These are phyloP conservation scores for Fistulinella prunicolor DNA, from an alignment of 768 basidiomycete genomes.

Conservation along the genomic window DNA sequence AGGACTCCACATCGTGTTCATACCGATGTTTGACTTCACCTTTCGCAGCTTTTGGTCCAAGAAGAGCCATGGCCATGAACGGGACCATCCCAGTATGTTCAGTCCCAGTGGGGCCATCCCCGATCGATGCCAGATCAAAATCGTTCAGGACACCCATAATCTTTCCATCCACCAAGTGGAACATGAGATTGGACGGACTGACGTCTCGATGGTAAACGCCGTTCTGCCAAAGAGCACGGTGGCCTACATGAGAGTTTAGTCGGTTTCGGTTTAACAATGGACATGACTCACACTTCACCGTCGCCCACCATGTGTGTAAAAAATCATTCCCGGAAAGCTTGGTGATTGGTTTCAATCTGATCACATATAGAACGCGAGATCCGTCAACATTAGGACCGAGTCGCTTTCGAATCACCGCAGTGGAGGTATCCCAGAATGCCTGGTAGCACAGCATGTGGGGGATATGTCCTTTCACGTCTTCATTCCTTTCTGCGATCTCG, in stretches of 20 bases:
- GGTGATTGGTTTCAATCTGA: background rate
- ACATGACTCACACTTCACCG: background rate
- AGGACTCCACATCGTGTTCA: background rate
- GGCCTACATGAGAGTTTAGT: background rate
- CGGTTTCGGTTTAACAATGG: background rate
- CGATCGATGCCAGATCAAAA: background rate
- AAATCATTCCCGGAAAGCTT: background rate
- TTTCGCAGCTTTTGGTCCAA: background rate
- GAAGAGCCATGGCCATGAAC: background rate
- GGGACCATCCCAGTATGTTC: background rate
- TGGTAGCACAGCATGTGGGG: background rate
- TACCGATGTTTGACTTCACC: background rate
- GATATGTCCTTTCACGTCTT: background rate
- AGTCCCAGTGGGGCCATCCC: background rate
- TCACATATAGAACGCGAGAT: background rate
- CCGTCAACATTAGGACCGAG: background rate
- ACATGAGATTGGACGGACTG: slow-evolving; percentile 3
- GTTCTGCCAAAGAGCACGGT: background rate
- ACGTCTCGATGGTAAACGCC: background rate
- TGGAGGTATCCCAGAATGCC: background rate
- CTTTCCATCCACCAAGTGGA: background rate
- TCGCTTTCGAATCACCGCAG: background rate
- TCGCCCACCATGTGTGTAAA: background rate
- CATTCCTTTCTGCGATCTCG: background rate
- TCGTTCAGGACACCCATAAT: background rate